Base-by-base conservation (phyloP, 768 basidiomycete species). In the Sarcodon aspratus region DNA sequence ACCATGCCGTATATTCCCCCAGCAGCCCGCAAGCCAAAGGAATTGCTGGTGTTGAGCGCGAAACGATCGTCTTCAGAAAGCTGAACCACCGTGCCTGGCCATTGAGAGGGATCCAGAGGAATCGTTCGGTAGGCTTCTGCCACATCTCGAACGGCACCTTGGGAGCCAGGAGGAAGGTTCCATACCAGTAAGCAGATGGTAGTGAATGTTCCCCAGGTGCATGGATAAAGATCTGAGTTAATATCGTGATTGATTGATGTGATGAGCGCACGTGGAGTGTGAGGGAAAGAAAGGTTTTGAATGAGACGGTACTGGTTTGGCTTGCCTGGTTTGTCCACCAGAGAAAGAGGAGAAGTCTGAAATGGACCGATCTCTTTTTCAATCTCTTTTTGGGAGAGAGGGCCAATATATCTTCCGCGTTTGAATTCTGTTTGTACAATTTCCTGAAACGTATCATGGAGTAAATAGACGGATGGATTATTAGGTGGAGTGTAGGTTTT, bases 131-230 rank as follows among this genome's bases (percentile, higher is more conserved):
- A 73, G 0, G 70, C 73, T 49, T 72, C 67, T 0, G 61, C 52
- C 1, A 75, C 61, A 34, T 76, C 69, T 0, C 62, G 49, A 0
- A 59, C 56, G 0, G 66, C 61, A 0, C 57, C 66, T 53, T 74
- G 63, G 0, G 67, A 67, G 0, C 64, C 63, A 12, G 63, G 67
- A 0, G 71, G 71, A 0, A 73, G 66, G 1, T 55, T 50, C 0
- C 42, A 57, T 0, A 72, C 57, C 18, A 66, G 46, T 13, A 60
- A 48, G 15, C 53, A 64, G 0, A 71, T 49, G 0, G 61, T 57
- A 0, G 54, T 44, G 46, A 76, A 75, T 0, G 70, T 73, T 0
- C 69, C 70, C 72, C 70, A 75, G 0, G 66, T 68, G 57, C 69
- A 70, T 0, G 71, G 73, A 48, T 66, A 64, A n/a, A 53, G 10